Base-by-base conservation (phyloP, 805 yeast genomes). In the Wickerhamiella dianesei region DNA sequence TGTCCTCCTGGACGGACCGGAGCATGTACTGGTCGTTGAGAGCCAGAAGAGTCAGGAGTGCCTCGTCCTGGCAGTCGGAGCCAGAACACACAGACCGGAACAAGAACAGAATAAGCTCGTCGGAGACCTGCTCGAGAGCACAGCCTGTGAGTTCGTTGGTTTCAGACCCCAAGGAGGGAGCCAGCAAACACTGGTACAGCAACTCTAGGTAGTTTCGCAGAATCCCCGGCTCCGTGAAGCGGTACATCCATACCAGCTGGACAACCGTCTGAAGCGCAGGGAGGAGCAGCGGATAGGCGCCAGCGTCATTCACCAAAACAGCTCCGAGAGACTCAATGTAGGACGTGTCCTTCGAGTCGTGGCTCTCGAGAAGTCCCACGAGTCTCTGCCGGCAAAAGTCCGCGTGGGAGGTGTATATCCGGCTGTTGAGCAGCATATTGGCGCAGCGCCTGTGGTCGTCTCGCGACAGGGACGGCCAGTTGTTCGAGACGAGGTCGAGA, bases 1-100 rank as follows among this genome's bases (percentile, higher is more conserved):
- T 40, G 18, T 40, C 32, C 22, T 48, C 44, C 13, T 50, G 46
- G 4, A 18, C 25, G 21, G 25, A 18, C 8, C n/a, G 16, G 37
- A 85, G 80, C 80, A 88, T 76, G 62, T 77, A 88, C 63, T 88
- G 96, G 60, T 88, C 96, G 63, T 88, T 88, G 21, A 88, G 66
- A 1, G 86, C 79, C 37, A 88, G 66, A 12, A 88, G 62, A 14
- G 84, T 65, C 56, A 78, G 79, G 66, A 87, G 79, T 50, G 80
- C 78, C 37, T 45, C 50, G 58, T 80, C 80, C 41, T 72, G 75
- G 13, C 53, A 43, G 21, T 59, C 59, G 41, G 57, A 57, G 29
- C 56, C 59, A 21, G 53, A 59, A 8, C 72, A 72, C 18, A 80
- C 59, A 0, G 72, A 63, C 16, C 65, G 58, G 53, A 78, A 71